phyloP scores from a whole-genome alignment of 2,329 filamentous ascomycete species.

The Hypoxylon sp. region DNA sequence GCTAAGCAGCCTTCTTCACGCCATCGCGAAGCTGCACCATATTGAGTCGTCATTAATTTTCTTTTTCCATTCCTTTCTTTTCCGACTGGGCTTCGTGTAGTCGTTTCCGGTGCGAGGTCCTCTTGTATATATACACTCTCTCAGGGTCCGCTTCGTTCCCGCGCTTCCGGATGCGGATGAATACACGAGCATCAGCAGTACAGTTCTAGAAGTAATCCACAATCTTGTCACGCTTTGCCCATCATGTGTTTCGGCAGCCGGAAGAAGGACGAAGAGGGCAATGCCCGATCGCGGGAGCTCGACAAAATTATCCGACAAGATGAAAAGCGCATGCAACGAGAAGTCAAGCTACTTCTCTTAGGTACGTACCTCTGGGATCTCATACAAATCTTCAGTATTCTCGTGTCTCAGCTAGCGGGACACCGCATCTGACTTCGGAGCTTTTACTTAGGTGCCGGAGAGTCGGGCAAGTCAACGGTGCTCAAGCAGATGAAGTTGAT shows the following conservation, averaged over 20 bases:
- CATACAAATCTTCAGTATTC: slow-evolving; percentile 30
- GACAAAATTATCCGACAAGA: slow-evolving; percentile 89
- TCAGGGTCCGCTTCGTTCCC: slow-evolving; percentile 14
- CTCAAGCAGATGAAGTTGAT: slow-evolving; percentile 99
- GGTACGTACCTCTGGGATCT: slow-evolving; percentile 69
- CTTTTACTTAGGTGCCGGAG: slow-evolving; percentile 81
- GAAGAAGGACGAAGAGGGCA: slow-evolving; percentile 65
- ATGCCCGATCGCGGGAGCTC: slow-evolving; percentile 78
- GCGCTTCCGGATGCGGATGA: slow-evolving; percentile 37
- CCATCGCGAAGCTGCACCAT: slow-evolving; percentile 32
- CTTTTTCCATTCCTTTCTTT: slow-evolving; percentile 11
- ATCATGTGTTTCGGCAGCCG: slow-evolving; percentile 76
- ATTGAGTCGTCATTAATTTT: slow-evolving; percentile 28
- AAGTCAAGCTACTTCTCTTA: slow-evolving; percentile 93
- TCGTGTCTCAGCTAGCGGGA: slow-evolving; percentile 40
- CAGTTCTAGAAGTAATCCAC: slow-evolving; percentile 16
- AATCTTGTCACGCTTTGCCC: slow-evolving; percentile 22
- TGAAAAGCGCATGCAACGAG: slow-evolving; percentile 86
- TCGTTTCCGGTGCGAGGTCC: slow-evolving; percentile 9
- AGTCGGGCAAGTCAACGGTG: slow-evolving; percentile 96
- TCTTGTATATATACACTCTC: slow-evolving; percentile 28
- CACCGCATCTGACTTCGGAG: slow-evolving; percentile 47
- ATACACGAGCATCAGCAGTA: slow-evolving; percentile 12
- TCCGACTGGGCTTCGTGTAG: slow-evolving; percentile 19
- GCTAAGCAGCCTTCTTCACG: slow-evolving; percentile 29